phyloP scores from a whole-genome alignment of 2,329 filamentous ascomycete species.

The Orbilia quercus region DNA sequence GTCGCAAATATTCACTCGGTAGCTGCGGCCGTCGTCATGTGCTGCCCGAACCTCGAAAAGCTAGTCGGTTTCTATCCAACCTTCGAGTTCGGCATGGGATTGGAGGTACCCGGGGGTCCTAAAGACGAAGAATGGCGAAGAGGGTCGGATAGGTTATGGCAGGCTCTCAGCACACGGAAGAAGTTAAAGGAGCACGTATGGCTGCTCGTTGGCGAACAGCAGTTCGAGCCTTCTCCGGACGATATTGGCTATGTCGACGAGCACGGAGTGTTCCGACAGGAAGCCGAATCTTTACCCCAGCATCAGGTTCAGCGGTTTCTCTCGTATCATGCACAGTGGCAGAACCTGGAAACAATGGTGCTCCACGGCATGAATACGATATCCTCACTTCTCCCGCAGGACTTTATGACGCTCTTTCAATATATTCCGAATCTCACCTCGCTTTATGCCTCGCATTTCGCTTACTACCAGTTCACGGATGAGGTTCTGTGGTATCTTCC shows the following conservation, averaged over 20 bases:
- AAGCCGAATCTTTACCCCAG: constrained; percentile 36
- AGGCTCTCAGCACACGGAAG: constrained; percentile 49
- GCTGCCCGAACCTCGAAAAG: constrained; percentile 50
- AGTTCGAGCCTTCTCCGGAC: constrained; percentile 49
- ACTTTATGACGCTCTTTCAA: constrained; percentile 44
- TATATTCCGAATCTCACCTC: constrained; percentile 37
- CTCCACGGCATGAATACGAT: constrained; percentile 53
- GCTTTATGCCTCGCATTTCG: constrained; percentile 48
- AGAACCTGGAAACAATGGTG: constrained; percentile 46
- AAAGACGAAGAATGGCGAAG: constrained; percentile 48
- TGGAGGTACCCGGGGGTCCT: constrained; percentile 33
- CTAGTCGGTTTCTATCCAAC: constrained; percentile 53
- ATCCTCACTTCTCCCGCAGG: constrained; percentile 37
- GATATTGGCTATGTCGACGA: constrained; percentile 54
- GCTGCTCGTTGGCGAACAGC: constrained; percentile 48
- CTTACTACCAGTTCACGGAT: constrained; percentile 51
- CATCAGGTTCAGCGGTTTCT: constrained; percentile 40
- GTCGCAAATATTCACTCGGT: constrained; percentile 44
- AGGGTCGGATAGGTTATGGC: constrained; percentile 49
- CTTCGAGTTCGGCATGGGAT: constrained; percentile 54
- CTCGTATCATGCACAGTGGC: constrained; percentile 49
- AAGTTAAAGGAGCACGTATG: constrained; percentile 51
- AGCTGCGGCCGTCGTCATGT: constrained; percentile 43
- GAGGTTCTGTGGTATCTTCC: constrained; percentile 52
- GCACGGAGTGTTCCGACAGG: constrained; percentile 48